Evolutionary conservation across 2,329 filamentous ascomycete species (phyloP).

Genomic region (Diaporthe destruens): DNA sequence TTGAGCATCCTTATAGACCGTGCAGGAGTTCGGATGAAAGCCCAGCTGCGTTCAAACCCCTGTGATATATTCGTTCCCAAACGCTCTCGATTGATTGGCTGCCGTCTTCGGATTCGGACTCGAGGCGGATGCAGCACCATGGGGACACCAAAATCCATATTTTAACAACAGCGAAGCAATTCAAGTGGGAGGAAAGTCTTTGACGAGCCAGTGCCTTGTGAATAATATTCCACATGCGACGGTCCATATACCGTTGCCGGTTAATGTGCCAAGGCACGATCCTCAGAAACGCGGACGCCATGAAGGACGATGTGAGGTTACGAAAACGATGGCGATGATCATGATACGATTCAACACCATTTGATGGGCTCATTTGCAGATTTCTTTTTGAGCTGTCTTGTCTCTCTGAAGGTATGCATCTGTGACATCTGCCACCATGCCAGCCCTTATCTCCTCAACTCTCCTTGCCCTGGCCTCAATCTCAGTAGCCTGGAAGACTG

Average conservation of each 20-base stretch:
- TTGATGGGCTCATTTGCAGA: not conserved
- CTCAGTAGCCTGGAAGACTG: constrained; percentile 31
- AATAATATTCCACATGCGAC: constrained; percentile 12
- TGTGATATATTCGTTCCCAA: not conserved
- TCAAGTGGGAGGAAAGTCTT: not conserved
- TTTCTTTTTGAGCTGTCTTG: not conserved
- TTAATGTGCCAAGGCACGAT: constrained; percentile 21
- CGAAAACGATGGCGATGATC: not conserved
- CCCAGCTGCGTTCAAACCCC: constrained; percentile 15
- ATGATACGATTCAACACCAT: not conserved
- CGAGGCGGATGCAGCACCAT: not conserved
- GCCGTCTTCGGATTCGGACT: no score
- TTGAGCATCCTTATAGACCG: constrained; percentile 2
- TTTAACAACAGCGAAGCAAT: not conserved
- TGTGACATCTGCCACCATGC: not conserved
- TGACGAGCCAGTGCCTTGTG: constrained; percentile 2
- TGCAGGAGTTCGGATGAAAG: constrained; percentile 1
- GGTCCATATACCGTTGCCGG: constrained; percentile 13
- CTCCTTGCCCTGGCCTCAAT: constrained; percentile 22
- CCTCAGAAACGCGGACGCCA: not conserved
- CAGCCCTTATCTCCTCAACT: not conserved
- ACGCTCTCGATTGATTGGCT: constrained; percentile 28
- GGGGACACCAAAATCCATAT: not conserved
- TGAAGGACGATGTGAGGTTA: not conserved
- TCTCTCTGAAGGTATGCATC: not conserved